Percentiles rank a stretch among this genome's conserved stretches.
phyloP scores from a whole-genome alignment of 148 eudicot species.

The Pouteria glomerata region DNA sequence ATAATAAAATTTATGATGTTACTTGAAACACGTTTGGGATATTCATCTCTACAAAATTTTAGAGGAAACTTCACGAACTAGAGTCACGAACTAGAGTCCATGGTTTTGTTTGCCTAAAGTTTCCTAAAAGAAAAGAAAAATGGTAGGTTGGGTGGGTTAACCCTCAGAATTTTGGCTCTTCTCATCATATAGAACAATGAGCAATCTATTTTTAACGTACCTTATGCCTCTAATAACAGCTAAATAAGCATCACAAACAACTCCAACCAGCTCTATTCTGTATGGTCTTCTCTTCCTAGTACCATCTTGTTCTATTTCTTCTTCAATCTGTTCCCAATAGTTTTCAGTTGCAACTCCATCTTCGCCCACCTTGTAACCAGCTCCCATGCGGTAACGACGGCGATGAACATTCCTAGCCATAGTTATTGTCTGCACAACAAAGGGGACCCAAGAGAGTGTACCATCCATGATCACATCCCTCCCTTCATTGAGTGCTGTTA shows the following conservation, averaged over 20 bases:
- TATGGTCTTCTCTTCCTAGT: conserved; percentile 75
- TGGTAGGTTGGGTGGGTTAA: background rate
- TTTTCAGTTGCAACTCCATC: conserved; percentile 71
- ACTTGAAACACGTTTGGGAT: background rate
- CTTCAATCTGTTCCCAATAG: conserved; percentile 92
- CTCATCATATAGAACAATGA: background rate
- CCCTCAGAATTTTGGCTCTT: background rate
- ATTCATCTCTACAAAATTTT: background rate
- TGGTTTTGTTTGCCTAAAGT: background rate
- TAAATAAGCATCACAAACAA: conserved; percentile 94
- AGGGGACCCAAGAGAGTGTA: conserved; percentile 95
- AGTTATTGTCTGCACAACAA: conserved; percentile 95
- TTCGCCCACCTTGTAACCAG: conserved; percentile 67
- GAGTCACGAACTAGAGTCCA: background rate
- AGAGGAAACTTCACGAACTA: background rate
- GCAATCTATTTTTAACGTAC: conserved; percentile 20
- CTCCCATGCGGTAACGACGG: conserved; percentile 89
- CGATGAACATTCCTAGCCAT: conserved; percentile 99
- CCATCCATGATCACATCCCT: conserved; percentile 98
- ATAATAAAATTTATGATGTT: background rate
- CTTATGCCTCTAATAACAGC: conserved; percentile 96
- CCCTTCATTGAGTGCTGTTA: conserved; percentile 96
- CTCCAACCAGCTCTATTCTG: conserved; percentile 97
- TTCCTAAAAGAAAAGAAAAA: background rate
- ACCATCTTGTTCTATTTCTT: conserved; percentile 51